phyloP scores from a whole-genome alignment of 495 filamentous ascomycete species.

The Penicillium verhagenii region DNA sequence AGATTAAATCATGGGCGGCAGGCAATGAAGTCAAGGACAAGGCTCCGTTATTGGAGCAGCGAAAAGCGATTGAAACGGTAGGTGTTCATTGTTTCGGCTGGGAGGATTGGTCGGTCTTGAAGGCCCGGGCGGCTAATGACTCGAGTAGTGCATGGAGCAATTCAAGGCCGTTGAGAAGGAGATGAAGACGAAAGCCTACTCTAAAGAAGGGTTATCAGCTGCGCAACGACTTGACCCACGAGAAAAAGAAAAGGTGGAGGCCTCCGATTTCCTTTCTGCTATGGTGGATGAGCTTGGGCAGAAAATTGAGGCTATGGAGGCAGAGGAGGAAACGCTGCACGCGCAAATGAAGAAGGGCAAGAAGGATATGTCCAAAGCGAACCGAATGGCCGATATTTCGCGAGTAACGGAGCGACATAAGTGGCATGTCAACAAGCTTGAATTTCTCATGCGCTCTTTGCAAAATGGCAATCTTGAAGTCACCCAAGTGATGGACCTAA shows the following conservation, averaged over 20 bases:
- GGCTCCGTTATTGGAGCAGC: slow-evolving; percentile 85
- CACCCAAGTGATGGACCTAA: slow-evolving; percentile 78
- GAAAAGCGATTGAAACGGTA: slow-evolving; percentile 95
- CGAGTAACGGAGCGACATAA: slow-evolving; percentile 87
- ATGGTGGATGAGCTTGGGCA: slow-evolving; percentile 93
- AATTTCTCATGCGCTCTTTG: slow-evolving; percentile 82
- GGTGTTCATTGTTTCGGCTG: slow-evolving; percentile 3
- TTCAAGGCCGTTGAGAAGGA: slow-evolving; percentile 99
- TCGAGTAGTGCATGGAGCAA: slow-evolving; percentile 90
- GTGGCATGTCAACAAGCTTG: slow-evolving; percentile 91
- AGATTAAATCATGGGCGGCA: slow-evolving; percentile 98
- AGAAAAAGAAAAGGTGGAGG: slow-evolving; percentile 87
- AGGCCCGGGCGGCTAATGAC: background rate
- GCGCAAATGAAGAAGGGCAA: slow-evolving; percentile 93
- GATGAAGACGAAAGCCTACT: slow-evolving; percentile 99
- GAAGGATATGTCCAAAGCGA: slow-evolving; percentile 75
- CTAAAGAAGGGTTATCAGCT: slow-evolving; percentile 90
- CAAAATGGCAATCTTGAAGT: slow-evolving; percentile 90
- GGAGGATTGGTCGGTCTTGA: background rate
- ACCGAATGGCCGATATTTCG: slow-evolving; percentile 83
- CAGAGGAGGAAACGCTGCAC: slow-evolving; percentile 82
- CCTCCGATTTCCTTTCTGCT: slow-evolving; percentile 74
- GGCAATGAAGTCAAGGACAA: slow-evolving; percentile 99
- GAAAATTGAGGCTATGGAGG: slow-evolving; percentile 89
- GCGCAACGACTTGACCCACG: slow-evolving; percentile 91